Base-by-base conservation (phyloP, 148 eudicot species). In the Fagopyrum tataricum region DNA sequence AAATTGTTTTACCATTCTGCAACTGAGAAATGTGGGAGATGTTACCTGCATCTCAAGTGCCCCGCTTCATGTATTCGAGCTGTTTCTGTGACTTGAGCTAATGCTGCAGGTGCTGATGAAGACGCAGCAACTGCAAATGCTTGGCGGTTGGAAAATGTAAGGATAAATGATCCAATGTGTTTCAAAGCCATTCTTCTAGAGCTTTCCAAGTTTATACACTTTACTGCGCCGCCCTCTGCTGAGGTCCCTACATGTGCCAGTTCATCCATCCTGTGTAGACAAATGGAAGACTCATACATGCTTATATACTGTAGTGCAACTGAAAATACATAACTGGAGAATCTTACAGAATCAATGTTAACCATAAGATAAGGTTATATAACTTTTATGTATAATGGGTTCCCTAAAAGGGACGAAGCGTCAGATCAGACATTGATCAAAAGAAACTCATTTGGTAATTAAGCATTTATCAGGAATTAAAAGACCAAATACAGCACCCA, bases 1-100 rank as follows among this genome's bases (percentile, higher is more conserved):
- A 4, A 31, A 8, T 64, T 5, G 18, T 64, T 59, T 23, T 59
- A 12, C 12, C 66, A 3, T 59, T 59, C 39, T 24, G 24, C 15
- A 59, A 15, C 11, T 37, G 44, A 8, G 69, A 64, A 61, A 40
- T 39, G 39, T 61, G 37, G 37, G 48, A 41, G 71, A 68, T 14
- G 42, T 18, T 67, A 95, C 98, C 98, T 94, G 98, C 98, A 94
- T 87, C 98, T 87, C 62, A 94, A 85, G 84, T 94, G 96, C 70
- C 97, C 97, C 21, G 93, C 98, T 84, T 94, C 98, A 40, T 80
- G 91, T 78, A 94, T 94, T 70, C 90, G 85, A 81, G 91, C 91
- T 61, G 87, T 82, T 81, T 89, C 96, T 13, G 89, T 91, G 46
- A 88, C 91, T 83, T 91, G 97, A 44, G 86, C 73, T 76, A 94